These are phyloP conservation scores for Delonix regia DNA, from an alignment of 306 rosid genomes.

Conservation along the genomic window DNA sequence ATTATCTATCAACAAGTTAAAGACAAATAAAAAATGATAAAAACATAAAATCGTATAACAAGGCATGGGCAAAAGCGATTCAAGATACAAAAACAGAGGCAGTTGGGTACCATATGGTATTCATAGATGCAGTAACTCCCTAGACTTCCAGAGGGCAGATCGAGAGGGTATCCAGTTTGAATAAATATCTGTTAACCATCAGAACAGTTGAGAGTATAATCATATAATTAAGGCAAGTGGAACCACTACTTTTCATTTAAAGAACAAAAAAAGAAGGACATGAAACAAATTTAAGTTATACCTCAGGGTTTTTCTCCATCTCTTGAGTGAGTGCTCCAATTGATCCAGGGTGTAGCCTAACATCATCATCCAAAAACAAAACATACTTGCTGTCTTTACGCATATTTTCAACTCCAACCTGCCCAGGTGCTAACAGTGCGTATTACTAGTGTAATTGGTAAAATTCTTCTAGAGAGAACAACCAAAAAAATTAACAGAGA, in stretches of 20 bases:
- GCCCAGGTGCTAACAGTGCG: slow-evolving; percentile 36
- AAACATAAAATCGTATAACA: slow-evolving; percentile 20
- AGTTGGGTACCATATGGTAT: slow-evolving; percentile 84
- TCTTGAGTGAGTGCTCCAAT: slow-evolving; percentile 88
- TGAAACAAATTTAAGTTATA: slow-evolving; percentile 33
- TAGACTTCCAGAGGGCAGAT: slow-evolving; percentile 95
- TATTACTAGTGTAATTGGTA: slow-evolving; percentile 20
- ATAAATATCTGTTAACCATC: slow-evolving; percentile 78
- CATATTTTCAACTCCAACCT: slow-evolving; percentile 97
- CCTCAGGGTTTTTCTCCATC: slow-evolving; percentile 92
- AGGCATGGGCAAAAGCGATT: slow-evolving; percentile 16
- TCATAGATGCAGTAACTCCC: slow-evolving; percentile 98
- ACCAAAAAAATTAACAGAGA: slow-evolving; percentile 21
- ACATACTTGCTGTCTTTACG: slow-evolving; percentile 84
- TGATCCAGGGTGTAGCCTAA: slow-evolving; percentile 96
- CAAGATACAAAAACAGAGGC: slow-evolving; percentile 19
- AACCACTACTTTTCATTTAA: slow-evolving; percentile 13
- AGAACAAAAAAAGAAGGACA: not conserved
- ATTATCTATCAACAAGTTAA: not conserved
- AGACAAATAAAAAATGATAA: slow-evolving; percentile 24
- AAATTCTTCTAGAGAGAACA: slow-evolving; percentile 29
- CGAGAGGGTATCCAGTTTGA: slow-evolving; percentile 99
- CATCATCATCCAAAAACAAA: slow-evolving; percentile 93
- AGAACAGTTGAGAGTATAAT: slow-evolving; percentile 38
- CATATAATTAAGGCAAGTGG: slow-evolving; percentile 20